Percentiles rank a stretch among this genome's conserved stretches.
Evolutionary conservation across 2,329 filamentous ascomycete genomes (phyloP).

Genomic region (Verticillium isaacii): DNA sequence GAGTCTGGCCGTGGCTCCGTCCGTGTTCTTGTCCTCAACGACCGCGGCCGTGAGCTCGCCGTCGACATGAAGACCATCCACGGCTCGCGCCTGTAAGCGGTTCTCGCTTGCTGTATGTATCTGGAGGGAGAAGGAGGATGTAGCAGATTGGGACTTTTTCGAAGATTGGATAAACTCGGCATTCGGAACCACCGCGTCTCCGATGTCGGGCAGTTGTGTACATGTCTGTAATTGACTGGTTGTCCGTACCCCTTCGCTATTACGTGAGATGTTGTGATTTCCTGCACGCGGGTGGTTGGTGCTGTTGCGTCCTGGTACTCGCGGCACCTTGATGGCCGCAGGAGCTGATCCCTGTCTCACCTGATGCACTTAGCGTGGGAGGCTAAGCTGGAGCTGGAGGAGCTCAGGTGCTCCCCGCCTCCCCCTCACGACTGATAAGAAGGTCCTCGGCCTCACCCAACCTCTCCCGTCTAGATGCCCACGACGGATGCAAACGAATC

Average conservation of each 20-base stretch:
- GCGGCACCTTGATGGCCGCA: neutral
- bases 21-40: slow-evolving; percentile 91
- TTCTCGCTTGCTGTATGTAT: neutral
- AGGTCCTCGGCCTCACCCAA: neutral
- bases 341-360: neutral
- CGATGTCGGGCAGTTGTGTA: neutral
- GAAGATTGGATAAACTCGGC: neutral
- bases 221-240: slow-evolving; percentile 4
- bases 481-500: no score
- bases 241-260: neutral
- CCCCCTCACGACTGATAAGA: neutral
- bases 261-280: neutral
- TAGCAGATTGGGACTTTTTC: neutral
- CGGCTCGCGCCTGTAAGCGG: slow-evolving; percentile 58
- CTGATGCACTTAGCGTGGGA: neutral
- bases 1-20: slow-evolving; percentile 89
- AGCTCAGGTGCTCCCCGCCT: neutral
- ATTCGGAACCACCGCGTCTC: neutral
- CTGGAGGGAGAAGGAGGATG: neutral
- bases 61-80: slow-evolving; percentile 99
- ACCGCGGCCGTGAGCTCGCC: slow-evolving; percentile 87
- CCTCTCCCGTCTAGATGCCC: neutral
- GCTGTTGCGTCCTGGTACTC: slow-evolving; percentile 7
- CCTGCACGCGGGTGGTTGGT: neutral
- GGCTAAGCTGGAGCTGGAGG: neutral